A percentile compares a stretch with the other conserved stretches of the same genome.
Evolutionary conservation across 768 basidiomycete genomes (phyloP).

Genomic region (Mrakia hoshinonis): DNA sequence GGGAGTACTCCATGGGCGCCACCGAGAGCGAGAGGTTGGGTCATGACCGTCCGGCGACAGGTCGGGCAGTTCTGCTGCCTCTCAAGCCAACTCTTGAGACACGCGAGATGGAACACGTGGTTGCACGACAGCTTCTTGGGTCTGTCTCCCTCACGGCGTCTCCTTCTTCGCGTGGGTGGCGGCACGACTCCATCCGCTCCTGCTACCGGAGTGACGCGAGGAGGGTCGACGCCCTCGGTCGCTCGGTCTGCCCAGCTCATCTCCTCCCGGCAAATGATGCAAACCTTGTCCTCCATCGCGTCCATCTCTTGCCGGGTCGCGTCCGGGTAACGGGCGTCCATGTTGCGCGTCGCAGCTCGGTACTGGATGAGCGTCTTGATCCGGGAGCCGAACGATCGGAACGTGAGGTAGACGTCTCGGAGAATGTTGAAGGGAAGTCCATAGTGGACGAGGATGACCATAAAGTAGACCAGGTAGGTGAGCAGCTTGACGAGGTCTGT

Average conservation of each 20-base stretch:
- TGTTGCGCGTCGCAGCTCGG: conserved; percentile 85
- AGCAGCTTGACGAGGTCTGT: conserved; percentile 86
- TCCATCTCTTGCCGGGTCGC: conserved; percentile 77
- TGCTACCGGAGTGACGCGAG: background rate
- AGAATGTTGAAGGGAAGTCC: conserved; percentile 84
- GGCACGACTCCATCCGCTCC: conserved; percentile 54
- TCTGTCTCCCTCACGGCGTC: conserved; percentile 48
- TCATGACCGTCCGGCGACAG: conserved; percentile 45
- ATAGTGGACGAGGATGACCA: conserved; percentile 86
- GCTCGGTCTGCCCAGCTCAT: conserved; percentile 48
- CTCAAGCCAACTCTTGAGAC: conserved; percentile 93
- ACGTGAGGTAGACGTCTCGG: conserved; percentile 92
- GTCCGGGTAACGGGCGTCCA: conserved; percentile 91
- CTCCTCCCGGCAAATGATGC: conserved; percentile 97
- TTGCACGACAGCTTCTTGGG: conserved; percentile 96
- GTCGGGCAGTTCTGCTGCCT: conserved; percentile 98
- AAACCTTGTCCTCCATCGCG: conserved; percentile 76
- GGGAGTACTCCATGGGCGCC: background rate
- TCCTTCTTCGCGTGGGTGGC: background rate
- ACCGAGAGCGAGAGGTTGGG: background rate
- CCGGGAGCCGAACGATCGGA: conserved; percentile 80
- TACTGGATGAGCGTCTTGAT: conserved; percentile 83
- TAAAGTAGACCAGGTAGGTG: conserved; percentile 88
- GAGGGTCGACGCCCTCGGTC: conserved; percentile 13
- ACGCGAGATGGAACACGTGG: conserved; percentile 96